Conservation (phyloP, 495 filamentous ascomycete species). For the Aspergillus asperescens region DNA sequence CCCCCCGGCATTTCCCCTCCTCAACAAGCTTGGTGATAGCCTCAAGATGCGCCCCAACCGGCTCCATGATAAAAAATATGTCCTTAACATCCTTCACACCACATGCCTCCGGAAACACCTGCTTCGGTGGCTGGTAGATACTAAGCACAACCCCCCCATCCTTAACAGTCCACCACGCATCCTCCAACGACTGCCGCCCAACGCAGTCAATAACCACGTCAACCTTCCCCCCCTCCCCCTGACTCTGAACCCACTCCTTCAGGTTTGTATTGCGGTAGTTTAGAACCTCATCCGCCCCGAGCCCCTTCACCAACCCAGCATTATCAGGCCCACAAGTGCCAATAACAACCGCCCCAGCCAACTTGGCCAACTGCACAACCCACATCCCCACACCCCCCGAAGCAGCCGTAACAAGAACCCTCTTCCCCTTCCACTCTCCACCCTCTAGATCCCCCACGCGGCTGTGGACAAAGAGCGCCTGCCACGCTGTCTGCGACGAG, state of each 20-base stretch:
- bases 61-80: conserved; percentile 44
- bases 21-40: conserved; percentile 42
- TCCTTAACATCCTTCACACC: conserved; percentile 25
- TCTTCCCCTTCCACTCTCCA: conserved; percentile 25
- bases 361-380: conserved; percentile 50
- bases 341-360: conserved; percentile 40
- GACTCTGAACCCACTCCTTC: conserved; percentile 30
- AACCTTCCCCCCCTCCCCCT: conserved; percentile 25
- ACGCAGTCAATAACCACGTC: conserved; percentile 51
- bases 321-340: conserved; percentile 39
- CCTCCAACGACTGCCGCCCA: conserved; percentile 39
- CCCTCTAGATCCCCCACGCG: conserved; percentile 13
- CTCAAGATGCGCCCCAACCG: conserved; percentile 36
- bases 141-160: conserved; percentile 43
- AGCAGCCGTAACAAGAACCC: conserved; percentile 47
- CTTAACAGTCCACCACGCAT: conserved; percentile 43
- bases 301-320: conserved; percentile 32
- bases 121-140: conserved; percentile 47
- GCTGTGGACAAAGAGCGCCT: conserved; percentile 46
- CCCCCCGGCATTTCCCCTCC: conserved; percentile 28
- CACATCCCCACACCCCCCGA: conserved; percentile 52
- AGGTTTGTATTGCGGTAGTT: conserved; percentile 39
- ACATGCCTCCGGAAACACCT: conserved; percentile 31
- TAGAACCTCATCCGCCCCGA: conserved; percentile 44
- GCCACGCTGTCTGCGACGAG: conserved; percentile 46